Base-by-base conservation (phyloP, 495 filamentous ascomycete genomes). In the Aspergillus leporis region DNA sequence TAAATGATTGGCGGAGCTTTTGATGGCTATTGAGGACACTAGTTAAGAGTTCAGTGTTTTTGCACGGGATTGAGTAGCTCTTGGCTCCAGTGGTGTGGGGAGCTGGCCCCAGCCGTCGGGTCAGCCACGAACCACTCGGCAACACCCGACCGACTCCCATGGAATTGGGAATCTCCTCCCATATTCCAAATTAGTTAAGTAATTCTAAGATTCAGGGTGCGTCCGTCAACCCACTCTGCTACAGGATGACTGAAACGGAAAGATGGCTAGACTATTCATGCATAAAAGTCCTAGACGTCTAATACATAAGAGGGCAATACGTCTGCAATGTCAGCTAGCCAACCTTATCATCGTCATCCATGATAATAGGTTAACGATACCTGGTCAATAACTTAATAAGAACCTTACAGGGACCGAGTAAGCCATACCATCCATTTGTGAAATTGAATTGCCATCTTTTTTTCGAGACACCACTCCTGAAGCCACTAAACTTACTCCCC, bases 111-210 rank as follows among this genome's bases (percentile, higher is more conserved):
- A 43, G 40, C 14, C 5, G 40, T 43, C 14, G 38, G 55, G 47
- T 47, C 49, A 36, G 49, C 30, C 50, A 57, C 21, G 60, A 62
- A 62, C 61, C 61, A 55, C 52, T 63, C 61, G 61, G 61, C 31
- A 53, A 30, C 53, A 51, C 52, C 56, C 61, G 61, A 63, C 59
- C 52, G 40, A 23, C 49, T 43, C 41, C 48, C 40, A 31, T 53
- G 47, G 55, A 18, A 51, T 21, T 28, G 23, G 14, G 14, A 49
- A 6, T 23, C 5, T 14, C 10, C 46, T 19, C 6, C 46, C n/a
- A 21, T 23, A 13, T 28, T 49, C 46, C 8, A 21, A 28, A 49
- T 22, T 49, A 22, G 9, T 13, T 40, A 40, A n/a, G 3, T 40
- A 40, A 28, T 28, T 28, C 3, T 28, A 28, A 28, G 25, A 28